Evolutionary conservation across 768 basidiomycete species (phyloP).

Genomic region (Lactarius akahatsu): DNA sequence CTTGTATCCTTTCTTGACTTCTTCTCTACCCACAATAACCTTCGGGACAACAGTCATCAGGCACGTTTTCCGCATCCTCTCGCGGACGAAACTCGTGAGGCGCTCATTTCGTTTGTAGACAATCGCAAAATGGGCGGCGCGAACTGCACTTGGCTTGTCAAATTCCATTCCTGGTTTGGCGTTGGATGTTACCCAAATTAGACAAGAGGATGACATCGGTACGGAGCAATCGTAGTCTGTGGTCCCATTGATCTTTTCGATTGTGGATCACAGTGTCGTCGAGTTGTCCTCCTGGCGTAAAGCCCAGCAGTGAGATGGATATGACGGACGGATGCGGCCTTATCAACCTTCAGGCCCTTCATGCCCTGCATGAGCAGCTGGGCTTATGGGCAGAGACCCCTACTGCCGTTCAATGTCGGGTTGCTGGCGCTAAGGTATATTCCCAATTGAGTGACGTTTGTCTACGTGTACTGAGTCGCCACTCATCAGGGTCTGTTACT

Average conservation of each 20-base stretch:
- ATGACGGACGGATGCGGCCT: conserved; percentile 78
- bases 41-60: conserved; percentile 49
- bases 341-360: conserved; percentile 56
- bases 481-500: conserved; percentile 35
- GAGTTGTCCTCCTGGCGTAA: conserved; percentile 27
- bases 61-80: conserved; percentile 35
- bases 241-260: conserved; percentile 1
- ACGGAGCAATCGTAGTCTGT: conserved; percentile 24
- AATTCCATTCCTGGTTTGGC: conserved; percentile 59
- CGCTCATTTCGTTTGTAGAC: conserved; percentile 39
- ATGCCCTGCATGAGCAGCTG: conserved; percentile 27
- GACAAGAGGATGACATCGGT: conserved; percentile 50
- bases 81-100: background rate
- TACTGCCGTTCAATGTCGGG: conserved; percentile 35
- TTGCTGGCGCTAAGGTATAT: conserved; percentile 36
- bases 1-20: conserved; percentile 46
- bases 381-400: conserved; percentile 31
- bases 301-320: conserved; percentile 34
- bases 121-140: conserved; percentile 64
- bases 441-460: background rate
- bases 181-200: conserved; percentile 41
- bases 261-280: conserved; percentile 32
- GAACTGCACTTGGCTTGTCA: conserved; percentile 60
- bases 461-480: background rate
- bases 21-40: conserved; percentile 55